Evolutionary conservation across 208 protist genomes (phyloP).

Genomic region (Trypanosoma vivax): DNA sequence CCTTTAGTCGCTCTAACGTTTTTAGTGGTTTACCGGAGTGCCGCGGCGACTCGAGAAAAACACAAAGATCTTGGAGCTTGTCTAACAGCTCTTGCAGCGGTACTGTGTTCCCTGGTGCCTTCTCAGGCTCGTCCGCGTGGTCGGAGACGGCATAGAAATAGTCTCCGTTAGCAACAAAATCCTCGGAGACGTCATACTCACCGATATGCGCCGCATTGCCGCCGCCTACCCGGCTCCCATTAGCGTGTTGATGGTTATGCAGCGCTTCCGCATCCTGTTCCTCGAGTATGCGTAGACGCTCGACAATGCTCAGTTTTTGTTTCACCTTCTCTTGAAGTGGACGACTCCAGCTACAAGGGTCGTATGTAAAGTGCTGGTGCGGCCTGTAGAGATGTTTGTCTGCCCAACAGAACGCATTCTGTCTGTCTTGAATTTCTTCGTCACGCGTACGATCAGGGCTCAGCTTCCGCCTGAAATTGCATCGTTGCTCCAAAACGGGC

Average conservation of each 20-base stretch:
- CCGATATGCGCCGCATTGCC: neutral
- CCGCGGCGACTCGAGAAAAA: conserved; percentile 25
- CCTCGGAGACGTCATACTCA: neutral
- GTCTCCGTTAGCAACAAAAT: neutral
- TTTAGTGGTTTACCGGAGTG: conserved; percentile 23
- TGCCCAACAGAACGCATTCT: conserved; percentile 68
- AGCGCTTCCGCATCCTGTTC: conserved; percentile 28
- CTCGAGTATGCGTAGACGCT: conserved; percentile 35
- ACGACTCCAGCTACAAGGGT: conserved; percentile 71
- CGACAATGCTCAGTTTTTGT: conserved; percentile 26
- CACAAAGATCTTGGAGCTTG: conserved; percentile 18
- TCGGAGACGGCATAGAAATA: conserved; percentile 21
- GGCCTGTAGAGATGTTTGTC: conserved; percentile 58
- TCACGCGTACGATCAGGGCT: conserved; percentile 60
- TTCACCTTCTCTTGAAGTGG: conserved; percentile 42
- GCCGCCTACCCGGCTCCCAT: neutral
- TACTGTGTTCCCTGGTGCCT: neutral
- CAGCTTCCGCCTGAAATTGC: conserved; percentile 5
- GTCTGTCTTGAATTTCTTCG: conserved; percentile 65
- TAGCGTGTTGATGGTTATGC: conserved; percentile 8
- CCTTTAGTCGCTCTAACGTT: conserved; percentile 12
- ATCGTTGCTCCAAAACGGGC: neutral
- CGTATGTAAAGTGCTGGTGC: conserved; percentile 81
- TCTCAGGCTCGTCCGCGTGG: too few species aligned
- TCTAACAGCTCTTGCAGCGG: conserved; percentile 9